phyloP scores from a whole-genome alignment of 73 alveolate genomes.

The Paramecium bursaria region DNA sequence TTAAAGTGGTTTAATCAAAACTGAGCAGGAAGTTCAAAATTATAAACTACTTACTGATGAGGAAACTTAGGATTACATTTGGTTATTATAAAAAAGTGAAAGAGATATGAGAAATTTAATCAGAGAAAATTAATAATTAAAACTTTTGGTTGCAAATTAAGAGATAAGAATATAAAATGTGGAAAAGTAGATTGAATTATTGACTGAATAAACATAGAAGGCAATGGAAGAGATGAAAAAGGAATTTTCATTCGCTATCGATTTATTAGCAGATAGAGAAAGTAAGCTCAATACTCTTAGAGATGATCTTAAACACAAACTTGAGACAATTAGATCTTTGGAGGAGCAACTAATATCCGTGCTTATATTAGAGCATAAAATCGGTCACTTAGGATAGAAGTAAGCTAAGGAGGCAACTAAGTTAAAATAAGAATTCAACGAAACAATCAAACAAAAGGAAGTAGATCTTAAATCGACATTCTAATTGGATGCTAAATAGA shows the following conservation, averaged over 20 bases:
- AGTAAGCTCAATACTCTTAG: conserved; percentile 6
- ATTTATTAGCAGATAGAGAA: conserved; percentile 50
- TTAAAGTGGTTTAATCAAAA: conserved; percentile 25
- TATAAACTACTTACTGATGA: conserved; percentile 47
- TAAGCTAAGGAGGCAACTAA: conserved; percentile 9
- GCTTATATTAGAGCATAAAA: conserved; percentile 45
- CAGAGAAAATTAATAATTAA: conserved; percentile 45
- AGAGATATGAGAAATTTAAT: conserved; percentile 53
- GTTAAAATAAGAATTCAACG: conserved; percentile 16
- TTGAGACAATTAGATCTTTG: conserved; percentile 24
- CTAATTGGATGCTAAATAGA: conserved; percentile 4
- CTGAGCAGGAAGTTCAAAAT: conserved; percentile 38
- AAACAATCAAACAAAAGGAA: conserved; percentile 23
- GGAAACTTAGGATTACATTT: conserved; percentile 47
- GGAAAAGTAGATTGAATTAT: conserved; percentile 49
- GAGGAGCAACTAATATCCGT: conserved; percentile 24
- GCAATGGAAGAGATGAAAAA: conserved; percentile 63
- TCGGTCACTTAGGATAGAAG: conserved; percentile 26
- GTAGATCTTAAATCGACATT: conserved; percentile 1
- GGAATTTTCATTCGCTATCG: conserved; percentile 46
- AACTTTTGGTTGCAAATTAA: not conserved
- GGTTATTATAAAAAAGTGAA: conserved; percentile 54
- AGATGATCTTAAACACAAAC: conserved; percentile 25
- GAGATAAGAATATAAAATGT: conserved; percentile 30
- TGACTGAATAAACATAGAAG: conserved; percentile 23